Evolutionary conservation across 805 yeast species (phyloP).

Genomic region (Candida xiaguanensis): DNA sequence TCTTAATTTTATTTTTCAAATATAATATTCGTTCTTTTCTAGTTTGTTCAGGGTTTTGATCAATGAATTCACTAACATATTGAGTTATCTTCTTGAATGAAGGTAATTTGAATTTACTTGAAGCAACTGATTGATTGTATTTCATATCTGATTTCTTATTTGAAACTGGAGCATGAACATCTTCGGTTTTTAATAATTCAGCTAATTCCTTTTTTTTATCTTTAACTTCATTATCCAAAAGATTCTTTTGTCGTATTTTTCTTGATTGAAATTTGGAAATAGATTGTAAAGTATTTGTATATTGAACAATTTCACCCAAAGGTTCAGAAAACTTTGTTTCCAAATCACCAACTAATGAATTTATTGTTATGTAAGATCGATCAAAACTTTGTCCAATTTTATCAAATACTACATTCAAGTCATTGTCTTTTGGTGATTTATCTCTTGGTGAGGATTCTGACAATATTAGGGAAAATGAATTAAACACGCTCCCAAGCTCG

Average conservation of each 20-base stretch:
- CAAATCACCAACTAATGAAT: conserved; percentile 48
- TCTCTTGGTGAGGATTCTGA: conserved; percentile 25
- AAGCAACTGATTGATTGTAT: conserved; percentile 15
- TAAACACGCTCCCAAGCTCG: conserved; percentile 64
- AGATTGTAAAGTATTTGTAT: conserved; percentile 52
- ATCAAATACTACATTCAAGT: conserved; percentile 49
- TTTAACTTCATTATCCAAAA: conserved; percentile 29
- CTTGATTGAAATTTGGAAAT: conserved; percentile 56
- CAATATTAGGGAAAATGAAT: conserved; percentile 50
- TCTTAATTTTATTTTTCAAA: conserved; percentile 47
- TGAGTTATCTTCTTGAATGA: conserved; percentile 49
- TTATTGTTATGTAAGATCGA: conserved; percentile 51
- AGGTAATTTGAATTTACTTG: conserved; percentile 48
- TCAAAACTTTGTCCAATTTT: conserved; percentile 86
- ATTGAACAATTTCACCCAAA: conserved; percentile 66
- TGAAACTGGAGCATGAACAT: conserved; percentile 19
- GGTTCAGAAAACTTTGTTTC: conserved; percentile 65
- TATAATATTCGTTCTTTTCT: conserved; percentile 50
- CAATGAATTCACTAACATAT: conserved; percentile 53
- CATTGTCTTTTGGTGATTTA: conserved; percentile 20
- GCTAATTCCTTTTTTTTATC: conserved; percentile 30
- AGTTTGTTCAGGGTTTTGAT: conserved; percentile 63
- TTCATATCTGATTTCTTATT: conserved; percentile 11
- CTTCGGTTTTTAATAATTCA: conserved; percentile 27
- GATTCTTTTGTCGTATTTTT: conserved; percentile 29